Base-by-base conservation (phyloP, 768 basidiomycete species). In the Serendipita sp. region DNA sequence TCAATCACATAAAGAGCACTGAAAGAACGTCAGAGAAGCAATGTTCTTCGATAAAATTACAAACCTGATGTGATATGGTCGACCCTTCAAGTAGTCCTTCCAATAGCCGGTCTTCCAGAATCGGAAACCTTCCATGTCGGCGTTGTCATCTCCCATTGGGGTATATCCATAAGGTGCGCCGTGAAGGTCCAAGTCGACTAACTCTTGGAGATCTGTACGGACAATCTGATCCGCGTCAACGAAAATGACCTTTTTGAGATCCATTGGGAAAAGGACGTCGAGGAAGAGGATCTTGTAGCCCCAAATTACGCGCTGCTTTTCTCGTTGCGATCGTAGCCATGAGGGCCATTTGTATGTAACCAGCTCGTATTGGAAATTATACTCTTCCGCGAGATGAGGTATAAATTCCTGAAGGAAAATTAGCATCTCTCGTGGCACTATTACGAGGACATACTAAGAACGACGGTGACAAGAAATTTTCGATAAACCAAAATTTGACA, bases 401-500 rank as follows among this genome's bases (percentile, higher is more conserved):
- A 96, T 88, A 74, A 96, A 94, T 81, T 91, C 91, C 90, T 94
- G 71, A 3, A 36, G 8, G 16, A 23, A 3, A 11, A 54, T 28
- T 41, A 64, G 48, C 44, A 34, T 67, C 38, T 60, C 52, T 46
- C 13, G 8, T 44, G 65, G 13, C 7, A 3, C n/a, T 4, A 16
- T 28, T 13, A 67, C 36, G 38, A 54, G 2, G 5, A 77, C 83
- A 69, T 69, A 91, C 92, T 66, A 97, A 75, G 82, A 99, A 99
- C 0, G 93, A 89, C 0, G 95, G 96, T 0, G 95, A 98, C 13
- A 98, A 80, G 81, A 99, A 99, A 76, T 99, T 98, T 73, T 96
- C 90, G 68, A 99, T 98, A 75, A 98, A 98, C 96, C 96, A 98
- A 76, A 98, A 99, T 74, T 99, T 99, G 74, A 99, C 94, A 32